Evolutionary conservation across 1,139 yeast species (phyloP).

Genomic region (Candida tetrigidarum): DNA sequence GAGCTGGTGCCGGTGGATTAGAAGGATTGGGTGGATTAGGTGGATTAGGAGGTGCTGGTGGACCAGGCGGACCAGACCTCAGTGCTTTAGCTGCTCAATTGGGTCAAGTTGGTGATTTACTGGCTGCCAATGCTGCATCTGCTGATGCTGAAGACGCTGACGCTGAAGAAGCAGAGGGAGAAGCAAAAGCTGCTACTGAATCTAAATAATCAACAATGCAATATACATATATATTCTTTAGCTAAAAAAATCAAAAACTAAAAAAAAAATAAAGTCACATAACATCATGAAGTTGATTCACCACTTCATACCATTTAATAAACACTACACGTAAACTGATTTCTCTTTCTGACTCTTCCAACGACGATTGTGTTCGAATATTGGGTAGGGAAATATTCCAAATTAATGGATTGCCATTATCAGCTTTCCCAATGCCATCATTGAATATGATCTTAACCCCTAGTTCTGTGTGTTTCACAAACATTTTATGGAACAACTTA

Average conservation of each 20-base stretch:
- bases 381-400: slow-evolving; percentile 12
- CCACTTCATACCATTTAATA: slow-evolving; percentile 15
- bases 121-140: slow-evolving; percentile 8
- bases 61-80: slow-evolving; percentile 38
- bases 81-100: slow-evolving; percentile 48
- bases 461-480: slow-evolving; percentile 3
- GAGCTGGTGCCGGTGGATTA: slow-evolving; percentile 25
- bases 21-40: slow-evolving; percentile 21
- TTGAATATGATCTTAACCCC: slow-evolving; percentile 9
- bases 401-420: slow-evolving; percentile 9
- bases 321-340: slow-evolving; percentile 11
- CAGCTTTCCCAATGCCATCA: slow-evolving; percentile 12
- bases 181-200: slow-evolving; percentile 25
- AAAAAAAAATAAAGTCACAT: neutral
- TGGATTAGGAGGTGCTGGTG: slow-evolving; percentile 15
- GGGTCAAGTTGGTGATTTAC: slow-evolving; percentile 44
- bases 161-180: slow-evolving; percentile 35
- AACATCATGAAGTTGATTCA: slow-evolving; percentile 4
- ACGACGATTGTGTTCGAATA: neutral
- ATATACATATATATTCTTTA: neutral
- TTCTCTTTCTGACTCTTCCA: neutral
- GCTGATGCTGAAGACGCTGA: slow-evolving; percentile 35
- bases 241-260: too few species aligned
- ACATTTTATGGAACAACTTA: slow-evolving; percentile 13
- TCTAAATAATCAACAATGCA: neutral